These are phyloP conservation scores for Collybiopsis luxurians DNA, from an alignment of 768 basidiomycete species.

Conservation along the genomic window DNA sequence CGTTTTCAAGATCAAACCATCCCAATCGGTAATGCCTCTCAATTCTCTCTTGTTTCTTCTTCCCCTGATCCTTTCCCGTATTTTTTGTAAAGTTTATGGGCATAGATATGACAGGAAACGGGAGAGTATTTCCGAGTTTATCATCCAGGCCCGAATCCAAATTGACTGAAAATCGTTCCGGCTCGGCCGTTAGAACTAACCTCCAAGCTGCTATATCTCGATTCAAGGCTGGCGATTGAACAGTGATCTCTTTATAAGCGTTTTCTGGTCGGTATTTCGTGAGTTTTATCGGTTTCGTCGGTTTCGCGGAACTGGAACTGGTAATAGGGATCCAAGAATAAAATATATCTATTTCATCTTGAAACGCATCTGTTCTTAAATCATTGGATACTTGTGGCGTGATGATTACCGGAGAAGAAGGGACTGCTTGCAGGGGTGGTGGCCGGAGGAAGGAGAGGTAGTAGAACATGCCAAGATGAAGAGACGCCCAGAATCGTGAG, in stretches of 20 bases:
- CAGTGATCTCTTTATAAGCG: conserved; percentile 73
- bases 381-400: conserved; percentile 91
- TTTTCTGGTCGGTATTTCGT: conserved; percentile 67
- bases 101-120: conserved; percentile 68
- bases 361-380: conserved; percentile 73
- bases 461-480: conserved; percentile 70
- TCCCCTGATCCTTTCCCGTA: conserved; percentile 19
- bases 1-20: conserved; percentile 16
- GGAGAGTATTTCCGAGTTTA: conserved; percentile 34
- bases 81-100: conserved; percentile 47
- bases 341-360: conserved; percentile 57
- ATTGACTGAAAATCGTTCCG: conserved; percentile 23
- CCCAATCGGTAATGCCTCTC: conserved; percentile 50
- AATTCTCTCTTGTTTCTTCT: conserved; percentile 67
- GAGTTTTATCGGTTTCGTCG: conserved; percentile 54
- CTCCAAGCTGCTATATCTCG: conserved; percentile 60
- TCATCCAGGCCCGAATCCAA: conserved; percentile 30
- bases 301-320: conserved; percentile 16
- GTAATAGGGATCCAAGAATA: conserved; percentile 56
- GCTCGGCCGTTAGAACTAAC: conserved; percentile 52
- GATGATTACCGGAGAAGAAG: conserved; percentile 48
- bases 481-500: too few species aligned
- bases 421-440: conserved; percentile 56
- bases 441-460: conserved; percentile 90
- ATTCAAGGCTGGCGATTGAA: conserved; percentile 58